Conservation (phyloP, 345 rosid species). For the Bretschneidera sinensis region DNA sequence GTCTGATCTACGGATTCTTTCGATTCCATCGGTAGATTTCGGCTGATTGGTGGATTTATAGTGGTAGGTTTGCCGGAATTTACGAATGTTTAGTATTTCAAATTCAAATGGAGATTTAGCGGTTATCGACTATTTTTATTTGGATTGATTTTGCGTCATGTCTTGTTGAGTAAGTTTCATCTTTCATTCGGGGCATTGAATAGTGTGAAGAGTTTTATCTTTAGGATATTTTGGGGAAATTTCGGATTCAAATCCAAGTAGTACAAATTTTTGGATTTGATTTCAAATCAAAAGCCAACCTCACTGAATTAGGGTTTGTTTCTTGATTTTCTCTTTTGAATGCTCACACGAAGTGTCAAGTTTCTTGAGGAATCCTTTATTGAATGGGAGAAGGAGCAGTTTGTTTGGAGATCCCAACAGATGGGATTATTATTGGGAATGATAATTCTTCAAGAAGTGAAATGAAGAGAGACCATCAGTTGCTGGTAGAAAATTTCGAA, state of each 20-base stretch:
- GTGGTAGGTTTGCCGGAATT: constrained; percentile 13
- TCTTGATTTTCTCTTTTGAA: constrained; percentile 22
- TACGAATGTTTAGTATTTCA: constrained; percentile 4
- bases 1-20: constrained; percentile 12
- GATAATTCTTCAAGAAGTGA: constrained; percentile 31
- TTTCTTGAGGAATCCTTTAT: constrained; percentile 3
- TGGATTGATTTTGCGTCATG: constrained; percentile 5
- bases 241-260: constrained; percentile 10
- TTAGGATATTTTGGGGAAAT: not conserved
- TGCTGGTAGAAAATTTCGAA: constrained; percentile 22
- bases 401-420: constrained; percentile 34
- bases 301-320: constrained; percentile 19
- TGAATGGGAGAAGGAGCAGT: constrained; percentile 55
- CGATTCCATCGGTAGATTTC: constrained; percentile 12
- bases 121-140: constrained; percentile 16
- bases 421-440: constrained; percentile 20
- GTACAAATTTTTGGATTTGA: constrained; percentile 13
- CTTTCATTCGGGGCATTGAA: not conserved
- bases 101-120: constrained; percentile 17
- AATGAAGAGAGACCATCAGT: constrained; percentile 41
- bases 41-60: constrained; percentile 10
- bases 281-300: not conserved
- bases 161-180: not conserved
- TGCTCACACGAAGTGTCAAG: constrained; percentile 16
- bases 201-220: constrained; percentile 1